Conservation (phyloP, 176 grass and related monocot genomes). For the Zea luxurians region DNA sequence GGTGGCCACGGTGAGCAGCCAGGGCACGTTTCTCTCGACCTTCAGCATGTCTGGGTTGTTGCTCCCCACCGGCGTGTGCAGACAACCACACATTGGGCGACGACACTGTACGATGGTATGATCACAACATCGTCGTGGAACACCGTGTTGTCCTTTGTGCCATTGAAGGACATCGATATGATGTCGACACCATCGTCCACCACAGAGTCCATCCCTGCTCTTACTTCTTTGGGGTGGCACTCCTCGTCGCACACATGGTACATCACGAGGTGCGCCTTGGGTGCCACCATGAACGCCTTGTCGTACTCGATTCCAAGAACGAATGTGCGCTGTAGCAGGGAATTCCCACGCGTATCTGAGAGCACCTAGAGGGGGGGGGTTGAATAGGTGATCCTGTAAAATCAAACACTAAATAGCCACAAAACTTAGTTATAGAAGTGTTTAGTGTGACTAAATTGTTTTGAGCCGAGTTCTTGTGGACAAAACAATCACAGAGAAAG, state of each 20-base stretch:
- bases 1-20: slow-evolving; percentile 53
- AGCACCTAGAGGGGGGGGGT: too few species aligned
- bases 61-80: slow-evolving; percentile 38
- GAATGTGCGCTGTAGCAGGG: slow-evolving; percentile 12
- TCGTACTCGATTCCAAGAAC: slow-evolving; percentile 19
- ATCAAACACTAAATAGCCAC: too few species aligned
- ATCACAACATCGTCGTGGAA: slow-evolving; percentile 31
- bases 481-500: too few species aligned
- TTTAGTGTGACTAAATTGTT: too few species aligned
- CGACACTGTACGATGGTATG: slow-evolving; percentile 29
- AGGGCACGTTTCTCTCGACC: slow-evolving; percentile 38
- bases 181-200: slow-evolving; percentile 50
- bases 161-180: slow-evolving; percentile 35
- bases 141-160: background rate
- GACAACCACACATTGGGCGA: slow-evolving; percentile 38
- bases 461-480: too few species aligned
- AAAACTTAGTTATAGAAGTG: too few species aligned
- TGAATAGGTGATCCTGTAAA: too few species aligned
- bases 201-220: slow-evolving; percentile 44
- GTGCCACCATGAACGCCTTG: slow-evolving; percentile 30
- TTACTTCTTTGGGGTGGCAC: slow-evolving; percentile 18
- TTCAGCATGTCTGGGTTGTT: background rate
- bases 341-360: background rate
- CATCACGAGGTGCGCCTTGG: slow-evolving; percentile 44
- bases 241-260: slow-evolving; percentile 42